A percentile compares a stretch with the other conserved stretches of the same genome.
phyloP scores from a whole-genome alignment of 306 rosid genomes.

The Herpetospermum pedunculosum region DNA sequence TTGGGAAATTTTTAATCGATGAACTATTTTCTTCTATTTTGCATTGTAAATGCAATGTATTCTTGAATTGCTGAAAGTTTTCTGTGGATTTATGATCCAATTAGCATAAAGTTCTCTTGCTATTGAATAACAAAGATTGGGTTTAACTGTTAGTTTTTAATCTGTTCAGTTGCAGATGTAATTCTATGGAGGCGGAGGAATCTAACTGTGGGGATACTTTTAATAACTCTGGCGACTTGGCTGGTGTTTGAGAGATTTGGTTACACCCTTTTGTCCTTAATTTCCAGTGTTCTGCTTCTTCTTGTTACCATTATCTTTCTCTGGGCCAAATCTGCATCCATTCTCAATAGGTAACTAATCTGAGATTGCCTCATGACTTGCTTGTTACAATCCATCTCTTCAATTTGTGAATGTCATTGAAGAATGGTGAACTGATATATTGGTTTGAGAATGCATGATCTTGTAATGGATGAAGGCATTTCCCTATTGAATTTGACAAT shows the following conservation, averaged over 20 bases:
- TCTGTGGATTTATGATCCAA: background rate
- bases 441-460: background rate
- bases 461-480: background rate
- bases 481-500: background rate
- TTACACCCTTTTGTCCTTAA: slow-evolving; percentile 75
- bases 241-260: slow-evolving; percentile 90
- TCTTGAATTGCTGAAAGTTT: background rate
- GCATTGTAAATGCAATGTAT: background rate
- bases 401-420: background rate
- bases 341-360: slow-evolving; percentile 65
- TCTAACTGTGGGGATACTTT: slow-evolving; percentile 47
- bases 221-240: slow-evolving; percentile 58
- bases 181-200: slow-evolving; percentile 78
- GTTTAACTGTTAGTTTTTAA: slow-evolving; percentile 13
- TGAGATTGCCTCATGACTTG: slow-evolving; percentile 13
- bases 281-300: slow-evolving; percentile 82
- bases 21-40: background rate
- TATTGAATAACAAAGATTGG: slow-evolving; percentile 1
- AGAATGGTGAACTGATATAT: background rate
- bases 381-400: background rate
- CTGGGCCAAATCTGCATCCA: slow-evolving; percentile 95
- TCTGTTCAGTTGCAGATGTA: slow-evolving; percentile 74
- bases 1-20: background rate
- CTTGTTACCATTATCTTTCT: slow-evolving; percentile 72
- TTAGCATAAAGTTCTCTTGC: background rate